These are phyloP conservation scores for Candida peoriensis DNA, from an alignment of 805 yeast genomes.

Conservation along the genomic window DNA sequence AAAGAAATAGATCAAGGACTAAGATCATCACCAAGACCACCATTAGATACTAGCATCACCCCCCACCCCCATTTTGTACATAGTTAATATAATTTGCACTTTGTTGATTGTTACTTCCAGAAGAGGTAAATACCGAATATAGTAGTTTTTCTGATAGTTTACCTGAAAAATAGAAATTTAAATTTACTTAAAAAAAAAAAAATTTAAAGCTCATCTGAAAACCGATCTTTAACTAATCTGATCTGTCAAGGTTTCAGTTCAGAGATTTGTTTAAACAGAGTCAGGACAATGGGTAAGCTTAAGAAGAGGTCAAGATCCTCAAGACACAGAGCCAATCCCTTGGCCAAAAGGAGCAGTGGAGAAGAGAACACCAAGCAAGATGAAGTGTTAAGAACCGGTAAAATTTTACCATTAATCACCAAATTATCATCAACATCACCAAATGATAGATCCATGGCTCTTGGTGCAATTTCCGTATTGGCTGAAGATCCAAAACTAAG, in stretches of 20 bases:
- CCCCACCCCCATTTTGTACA: neutral
- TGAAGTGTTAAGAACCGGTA: slow-evolving; percentile 44
- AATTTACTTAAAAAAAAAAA: no score
- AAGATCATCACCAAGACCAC: neutral
- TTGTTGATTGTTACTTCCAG: no score
- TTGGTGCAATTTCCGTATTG: slow-evolving; percentile 65
- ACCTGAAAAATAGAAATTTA: no score
- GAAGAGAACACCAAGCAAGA: slow-evolving; percentile 41
- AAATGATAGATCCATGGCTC: slow-evolving; percentile 73
- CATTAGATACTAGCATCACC: neutral
- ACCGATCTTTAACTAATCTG: no score
- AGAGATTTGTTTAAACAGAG: no score
- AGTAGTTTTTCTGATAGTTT: neutral
- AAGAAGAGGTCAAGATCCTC: slow-evolving; percentile 60
- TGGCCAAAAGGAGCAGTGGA: slow-evolving; percentile 28
- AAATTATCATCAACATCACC: slow-evolving; percentile 58
- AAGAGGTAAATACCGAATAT: slow-evolving; percentile 4
- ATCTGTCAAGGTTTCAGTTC: no score
- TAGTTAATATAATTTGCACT: neutral
- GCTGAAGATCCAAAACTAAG: slow-evolving; percentile 67
- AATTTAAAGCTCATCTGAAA: no score
- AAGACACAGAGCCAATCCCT: slow-evolving; percentile 32
- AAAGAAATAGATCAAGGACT: neutral
- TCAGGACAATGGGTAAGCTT: slow-evolving; percentile 71
- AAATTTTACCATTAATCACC: slow-evolving; percentile 62